Base-by-base conservation (phyloP, 192 early-diverging fungal genomes). In the Mortierella hygrophila region DNA sequence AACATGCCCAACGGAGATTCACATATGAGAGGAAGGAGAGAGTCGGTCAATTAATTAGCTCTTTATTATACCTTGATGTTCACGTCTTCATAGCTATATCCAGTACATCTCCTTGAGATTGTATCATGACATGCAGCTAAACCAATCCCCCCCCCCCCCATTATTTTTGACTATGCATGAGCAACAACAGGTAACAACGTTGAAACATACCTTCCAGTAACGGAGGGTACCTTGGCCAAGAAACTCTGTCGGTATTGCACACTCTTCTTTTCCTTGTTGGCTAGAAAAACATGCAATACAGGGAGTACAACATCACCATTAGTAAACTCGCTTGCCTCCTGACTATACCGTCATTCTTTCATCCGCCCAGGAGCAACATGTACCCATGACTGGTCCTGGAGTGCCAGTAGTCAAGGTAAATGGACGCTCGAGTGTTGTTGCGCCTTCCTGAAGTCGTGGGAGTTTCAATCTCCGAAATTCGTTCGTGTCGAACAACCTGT, bases 161-260 rank as follows among this genome's bases (percentile, higher is more conserved):
- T 11, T 29, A 2, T 29, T 26, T 65, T 29, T 35, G 3, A 20
- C 6, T 6, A 54, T 13, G 29, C 46, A 49, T 13, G 16, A 10
- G 29, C 38, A 38, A 29, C 21, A 23, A 38, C 23, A 1, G 2
- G 0, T 44, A 21, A 11, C 42, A 26, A 42, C 9, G 13, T 4
- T 32, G 11, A 65, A 32, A n/a, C 69, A 69, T 80, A 85, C 78
- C 70, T 80, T 57, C 76, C 63, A 16, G 75, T 21, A 1, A 16
- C 29, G 6, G 78, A 57, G 7, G 78, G 79, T 11, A 81, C 20
- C 26, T 40, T 63, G 40, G 49, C 41, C 3, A 86, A 47, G 47
- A 76, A 81, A 32, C 84, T 86, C 57, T 54, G 80, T 37, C 84
- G 54, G 18, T 78, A 80, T 15, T 72, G 71, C 16, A 77, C 40